Conservation (phyloP, 768 basidiomycete genomes). For the Basidioascus undulatus region DNA sequence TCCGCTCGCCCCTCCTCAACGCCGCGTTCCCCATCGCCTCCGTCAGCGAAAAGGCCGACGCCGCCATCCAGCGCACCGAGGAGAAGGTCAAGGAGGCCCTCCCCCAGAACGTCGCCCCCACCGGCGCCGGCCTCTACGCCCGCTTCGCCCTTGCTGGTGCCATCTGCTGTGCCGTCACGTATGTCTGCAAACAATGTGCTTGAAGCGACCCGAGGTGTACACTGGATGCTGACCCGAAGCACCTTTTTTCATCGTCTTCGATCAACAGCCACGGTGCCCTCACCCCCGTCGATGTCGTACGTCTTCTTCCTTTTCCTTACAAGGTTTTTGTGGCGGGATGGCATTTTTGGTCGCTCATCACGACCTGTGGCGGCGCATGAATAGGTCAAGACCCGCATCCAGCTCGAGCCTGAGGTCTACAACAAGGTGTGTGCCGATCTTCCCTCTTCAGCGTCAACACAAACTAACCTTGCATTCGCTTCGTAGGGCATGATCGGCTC, state of each 20-base stretch:
- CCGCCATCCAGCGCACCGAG: constrained; percentile 4
- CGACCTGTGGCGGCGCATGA: too few species aligned
- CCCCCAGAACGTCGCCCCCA: constrained; percentile 5
- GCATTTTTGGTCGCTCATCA: neutral
- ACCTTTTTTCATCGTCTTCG: too few species aligned
- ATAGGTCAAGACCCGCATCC: constrained; percentile 18
- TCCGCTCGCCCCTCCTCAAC: constrained; percentile 3
- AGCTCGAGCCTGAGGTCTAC: constrained; percentile 17
- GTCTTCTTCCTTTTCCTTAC: too few species aligned
- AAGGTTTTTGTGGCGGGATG: neutral
- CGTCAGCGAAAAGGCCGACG: constrained; percentile 8
- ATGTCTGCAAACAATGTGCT: too few species aligned
- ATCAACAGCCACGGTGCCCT: constrained; percentile 14
- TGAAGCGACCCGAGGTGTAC: too few species aligned
- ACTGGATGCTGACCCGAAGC: too few species aligned
- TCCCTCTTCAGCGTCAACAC: neutral
- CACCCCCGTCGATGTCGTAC: constrained; percentile 19
- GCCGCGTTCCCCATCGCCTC: constrained; percentile 8
- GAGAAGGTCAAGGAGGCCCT: constrained; percentile 3
- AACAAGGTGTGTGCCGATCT: constrained; percentile 12
- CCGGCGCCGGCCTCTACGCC: constrained; percentile 14
- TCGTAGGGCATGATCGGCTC: constrained; percentile 30
- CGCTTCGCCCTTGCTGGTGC: constrained; percentile 15
- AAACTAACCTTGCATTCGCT: neutral
- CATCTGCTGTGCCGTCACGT: constrained; percentile 13